Evolutionary conservation across 2,329 filamentous ascomycete species (phyloP), one percentile per base, ranked within the genome.

Genomic region (Venturia asperata): DNA sequence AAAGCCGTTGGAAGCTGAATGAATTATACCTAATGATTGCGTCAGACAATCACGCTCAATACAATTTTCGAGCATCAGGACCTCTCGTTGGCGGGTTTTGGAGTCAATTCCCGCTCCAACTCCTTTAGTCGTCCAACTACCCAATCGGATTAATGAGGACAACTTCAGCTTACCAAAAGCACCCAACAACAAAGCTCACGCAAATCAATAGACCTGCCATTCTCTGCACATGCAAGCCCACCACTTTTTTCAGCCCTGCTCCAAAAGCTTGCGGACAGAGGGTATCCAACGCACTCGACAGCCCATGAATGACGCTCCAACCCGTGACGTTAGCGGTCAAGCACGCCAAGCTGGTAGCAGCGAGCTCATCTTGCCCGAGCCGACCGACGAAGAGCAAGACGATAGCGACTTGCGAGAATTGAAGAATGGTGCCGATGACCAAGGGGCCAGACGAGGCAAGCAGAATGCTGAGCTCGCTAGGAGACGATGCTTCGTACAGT

Each of bases 321-420:
- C 60, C 60, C 60, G 60, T 62, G 3, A 62, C 60, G 39, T 62
- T 62, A 3, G 60, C 60, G 10, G 60, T 62, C 60, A 62, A 42
- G 15, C 39, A 43, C 27, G 60, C 60, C 60, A 62, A 39, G 24
- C 60, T 62, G 1, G 42, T 47, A 30, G 60, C 60, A 21, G 42
- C 60, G 39, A 62, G 60, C 15, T 62, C 60, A 43, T 62, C 42
- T 47, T 62, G 34, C 1, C 60, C 60, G n/a, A 62, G 30, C 15
- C 60, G 30, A 24, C 60, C 60, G 5, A 62, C 60, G 9, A 62
- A 62, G 6, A 62, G 39, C 9, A 62, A 42, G 2, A n/a, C 39
- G 27, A 62, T 62, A 47, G 39, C 60, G 24, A 62, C 60, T 62
- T 62, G 60, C 21, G 39, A 43, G 9, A 47, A 62, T 15, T 62